A percentile compares a stretch with the other conserved stretches of the same genome.
phyloP scores from a whole-genome alignment of 345 rosid genomes.

The Eucalyptus camaldulensis region DNA sequence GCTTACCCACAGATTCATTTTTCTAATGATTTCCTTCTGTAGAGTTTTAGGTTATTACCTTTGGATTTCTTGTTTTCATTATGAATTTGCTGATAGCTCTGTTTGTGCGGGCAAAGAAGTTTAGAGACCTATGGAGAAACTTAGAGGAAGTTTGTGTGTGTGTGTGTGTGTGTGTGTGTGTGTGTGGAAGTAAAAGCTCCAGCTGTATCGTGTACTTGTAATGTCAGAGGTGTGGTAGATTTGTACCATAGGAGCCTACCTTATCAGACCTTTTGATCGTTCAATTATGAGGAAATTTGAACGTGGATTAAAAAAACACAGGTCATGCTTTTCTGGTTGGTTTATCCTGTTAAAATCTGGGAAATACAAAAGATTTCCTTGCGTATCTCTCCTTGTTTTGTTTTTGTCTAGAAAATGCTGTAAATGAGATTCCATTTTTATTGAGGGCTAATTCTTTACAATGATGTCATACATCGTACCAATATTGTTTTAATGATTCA shows the following conservation, averaged over 20 bases:
- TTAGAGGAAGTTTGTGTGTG: neutral
- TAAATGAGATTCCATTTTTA: neutral
- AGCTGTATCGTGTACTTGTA: neutral
- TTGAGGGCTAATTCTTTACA: neutral
- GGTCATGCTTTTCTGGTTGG: neutral
- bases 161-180: too few relatives aligned
- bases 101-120: neutral
- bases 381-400: neutral
- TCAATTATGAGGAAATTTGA: neutral
- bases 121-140: neutral
- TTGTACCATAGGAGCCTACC: neutral
- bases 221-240: neutral
- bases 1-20: neutral
- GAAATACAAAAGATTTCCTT: neutral
- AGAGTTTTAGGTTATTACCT: neutral
- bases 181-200: neutral
- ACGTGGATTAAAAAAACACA: neutral
- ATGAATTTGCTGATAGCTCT: neutral
- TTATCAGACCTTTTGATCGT: neutral
- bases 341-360: neutral
- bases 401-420: neutral
- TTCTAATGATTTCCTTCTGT: neutral
- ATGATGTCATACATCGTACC: neutral
- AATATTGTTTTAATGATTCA: neutral
- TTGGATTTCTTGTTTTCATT: neutral